Base-by-base conservation (phyloP, 2,329 filamentous ascomycete genomes). In the Orbilia quercus region DNA sequence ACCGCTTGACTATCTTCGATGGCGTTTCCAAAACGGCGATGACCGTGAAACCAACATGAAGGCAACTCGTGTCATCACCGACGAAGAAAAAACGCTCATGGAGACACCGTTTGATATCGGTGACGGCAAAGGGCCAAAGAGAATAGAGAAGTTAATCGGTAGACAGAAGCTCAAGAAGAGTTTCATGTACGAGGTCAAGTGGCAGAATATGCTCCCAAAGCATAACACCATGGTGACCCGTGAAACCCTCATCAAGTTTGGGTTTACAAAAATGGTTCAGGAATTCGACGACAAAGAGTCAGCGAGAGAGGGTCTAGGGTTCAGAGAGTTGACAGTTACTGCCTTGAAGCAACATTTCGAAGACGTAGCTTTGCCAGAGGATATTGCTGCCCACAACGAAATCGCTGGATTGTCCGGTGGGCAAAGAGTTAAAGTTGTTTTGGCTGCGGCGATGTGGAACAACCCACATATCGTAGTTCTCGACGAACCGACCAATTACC, bases 251-350 rank as follows among this genome's bases (percentile, higher is more conserved):
- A 80, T 90, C 7, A 89, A 94, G 67, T 88, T 90, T 67, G 95
- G 95, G 20, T 99, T 96, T 84, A 85, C 87, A 82, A 99, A 99
- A 84, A 85, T 98, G 75, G 86, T 99, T 45, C 95, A 99, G 80
- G 95, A 99, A 81, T 99, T 98, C 76, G 96, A 99, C 79, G 95
- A 99, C 80, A 94, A 98, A 83, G 95, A 99, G 83, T 91, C 95
- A 14, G 96, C 94, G n/a, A 91, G 95, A 79, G 95, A 99, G 82
- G 95, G 95, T 86, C 89, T 99, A 38, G 94, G 95, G 76, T 99
- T 95, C 87, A 91, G 95, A 80, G 87, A 93, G 78, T 88, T 99
- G 64, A 92, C 96, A 80, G 94, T 94, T 53, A 91, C 93, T 79
- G 88, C 96, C 79, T 98, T 99, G 82, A 90, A 91, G 71, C 96